Evolutionary conservation across 768 basidiomycete genomes (phyloP), one percentile per base, ranked within the genome.

Genomic region (Calocera cornea): DNA sequence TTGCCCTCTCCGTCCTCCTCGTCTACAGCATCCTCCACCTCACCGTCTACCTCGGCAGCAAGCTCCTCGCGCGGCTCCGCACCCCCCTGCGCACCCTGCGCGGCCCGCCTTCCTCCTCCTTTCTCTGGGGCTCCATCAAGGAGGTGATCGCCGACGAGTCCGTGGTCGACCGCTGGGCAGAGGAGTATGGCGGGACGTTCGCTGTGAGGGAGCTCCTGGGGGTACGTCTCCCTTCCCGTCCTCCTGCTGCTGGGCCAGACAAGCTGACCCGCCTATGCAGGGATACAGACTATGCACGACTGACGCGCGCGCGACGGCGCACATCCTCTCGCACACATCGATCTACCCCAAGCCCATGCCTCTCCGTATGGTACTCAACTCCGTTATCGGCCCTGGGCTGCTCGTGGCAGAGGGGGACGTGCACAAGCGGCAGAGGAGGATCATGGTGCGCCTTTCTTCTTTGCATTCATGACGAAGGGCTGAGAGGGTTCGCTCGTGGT

Each of bases 331-430:
- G 72, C 83, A 91, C 67, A 80, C 83, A 0, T 81, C 41, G 1
- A 73, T 76, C 40, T 93, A 91, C 73, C 87, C 91, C 73, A 95
- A 95, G 74, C 91, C 93, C 11, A 87, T 84, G 83, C 85, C 86
- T 69, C 88, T 90, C 1, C 84, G 92, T 29, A 79, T 81, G 54
- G 77, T 90, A 49, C 89, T 97, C 38, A 83, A 85, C 17, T 80
- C 83, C 66, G 82, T 94, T 68, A 88, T 97, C 68, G 93, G 93
- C 0, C 85, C 85, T 66, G 93, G 78, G 31, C 41, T 68, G 7
- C 19, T 92, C 29, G 84, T 87, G 19, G 86, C 89, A 1, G 90
- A 92, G 73, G 89, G 90, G 0, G 31, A 66, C 27, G 22, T 16
- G 17, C 38, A 33, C 41, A 16, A 44, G 22, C 64, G 41, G 27